These are phyloP conservation scores for Phialemoniopsis sp. DNA, from an alignment of 2,329 filamentous ascomycete genomes.

Conservation along the genomic window DNA sequence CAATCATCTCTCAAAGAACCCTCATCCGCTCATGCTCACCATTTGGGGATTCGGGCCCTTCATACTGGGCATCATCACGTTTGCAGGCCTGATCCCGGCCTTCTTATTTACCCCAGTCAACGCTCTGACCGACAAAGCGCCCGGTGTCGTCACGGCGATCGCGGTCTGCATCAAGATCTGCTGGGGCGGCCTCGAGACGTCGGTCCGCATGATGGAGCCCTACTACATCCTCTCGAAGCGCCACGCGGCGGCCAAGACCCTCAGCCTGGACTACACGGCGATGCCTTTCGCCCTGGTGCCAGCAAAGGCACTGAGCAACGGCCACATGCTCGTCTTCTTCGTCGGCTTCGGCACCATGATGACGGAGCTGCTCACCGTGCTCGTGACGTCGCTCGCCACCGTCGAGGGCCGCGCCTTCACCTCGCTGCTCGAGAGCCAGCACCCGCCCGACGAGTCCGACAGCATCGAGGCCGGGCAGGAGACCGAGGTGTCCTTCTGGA, in stretches of 20 bases:
- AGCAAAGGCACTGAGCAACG: slow-evolving; percentile 56
- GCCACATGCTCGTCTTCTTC: slow-evolving; percentile 61
- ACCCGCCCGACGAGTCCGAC: slow-evolving; percentile 6
- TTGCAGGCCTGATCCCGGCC: slow-evolving; percentile 53
- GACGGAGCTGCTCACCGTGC: slow-evolving; percentile 68
- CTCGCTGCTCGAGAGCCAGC: slow-evolving; percentile 13
- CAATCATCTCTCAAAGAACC: slow-evolving; percentile 51
- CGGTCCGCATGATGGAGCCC: slow-evolving; percentile 69
- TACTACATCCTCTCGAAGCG: slow-evolving; percentile 67
- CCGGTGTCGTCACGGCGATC: slow-evolving; percentile 62
- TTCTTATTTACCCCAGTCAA: slow-evolving; percentile 57
- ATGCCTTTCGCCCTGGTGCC: slow-evolving; percentile 66
- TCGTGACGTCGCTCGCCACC: slow-evolving; percentile 60
- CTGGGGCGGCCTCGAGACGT: slow-evolving; percentile 66
- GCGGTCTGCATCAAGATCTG: slow-evolving; percentile 64
- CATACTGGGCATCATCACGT: slow-evolving; percentile 51
- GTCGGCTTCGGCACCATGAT: slow-evolving; percentile 69
- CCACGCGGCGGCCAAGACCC: slow-evolving; percentile 59
- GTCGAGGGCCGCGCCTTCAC: slow-evolving; percentile 61
- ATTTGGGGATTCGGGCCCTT: slow-evolving; percentile 56
- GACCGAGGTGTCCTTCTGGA: slow-evolving; percentile 60
- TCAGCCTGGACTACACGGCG: slow-evolving; percentile 70
- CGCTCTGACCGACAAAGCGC: slow-evolving; percentile 54
- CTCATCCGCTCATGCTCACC: slow-evolving; percentile 67
- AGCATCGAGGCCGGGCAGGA: slow-evolving; percentile 52